These are phyloP conservation scores for Daucus carota DNA, from an alignment of 129 eudicot genomes.

Conservation along the genomic window DNA sequence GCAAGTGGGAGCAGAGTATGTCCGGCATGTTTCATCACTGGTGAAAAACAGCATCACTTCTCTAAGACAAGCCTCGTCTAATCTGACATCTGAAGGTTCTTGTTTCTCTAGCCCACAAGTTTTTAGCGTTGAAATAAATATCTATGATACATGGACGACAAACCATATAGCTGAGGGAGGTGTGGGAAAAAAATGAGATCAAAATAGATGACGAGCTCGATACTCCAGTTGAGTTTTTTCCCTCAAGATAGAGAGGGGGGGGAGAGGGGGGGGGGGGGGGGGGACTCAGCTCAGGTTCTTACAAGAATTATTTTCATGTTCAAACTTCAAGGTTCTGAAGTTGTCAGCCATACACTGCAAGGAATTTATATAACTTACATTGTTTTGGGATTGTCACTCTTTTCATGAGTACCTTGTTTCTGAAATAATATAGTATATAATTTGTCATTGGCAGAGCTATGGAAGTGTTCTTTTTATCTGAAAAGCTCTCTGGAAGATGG, in stretches of 20 bases:
- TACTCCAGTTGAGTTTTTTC: not conserved
- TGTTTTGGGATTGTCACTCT: not conserved
- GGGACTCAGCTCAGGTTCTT: not conserved
- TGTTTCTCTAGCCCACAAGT: slow-evolving; percentile 1
- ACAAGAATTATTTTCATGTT: not conserved
- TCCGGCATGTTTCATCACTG: slow-evolving; percentile 76
- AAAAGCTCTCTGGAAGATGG: slow-evolving; percentile 63
- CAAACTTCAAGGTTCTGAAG: not conserved
- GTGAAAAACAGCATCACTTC: slow-evolving; percentile 65
- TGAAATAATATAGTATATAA: slow-evolving; percentile 2
- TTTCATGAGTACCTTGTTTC: not conserved
- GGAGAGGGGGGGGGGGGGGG: too few species aligned
- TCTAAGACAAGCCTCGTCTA: slow-evolving; percentile 46
- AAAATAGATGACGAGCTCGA: not conserved
- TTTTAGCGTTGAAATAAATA: not conserved
- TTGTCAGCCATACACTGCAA: not conserved
- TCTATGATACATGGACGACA: not conserved
- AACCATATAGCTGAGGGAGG: not conserved
- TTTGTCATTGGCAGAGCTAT: slow-evolving; percentile 39
- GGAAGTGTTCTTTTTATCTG: slow-evolving; percentile 51
- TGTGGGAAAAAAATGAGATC: not conserved
- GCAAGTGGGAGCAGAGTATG: slow-evolving; percentile 86
- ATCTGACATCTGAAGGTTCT: slow-evolving; percentile 70
- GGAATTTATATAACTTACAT: not conserved
- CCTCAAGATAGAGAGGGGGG: not conserved